Conservation (phyloP, 2,329 filamentous ascomycete genomes). For the Calonectria henricotiae region DNA sequence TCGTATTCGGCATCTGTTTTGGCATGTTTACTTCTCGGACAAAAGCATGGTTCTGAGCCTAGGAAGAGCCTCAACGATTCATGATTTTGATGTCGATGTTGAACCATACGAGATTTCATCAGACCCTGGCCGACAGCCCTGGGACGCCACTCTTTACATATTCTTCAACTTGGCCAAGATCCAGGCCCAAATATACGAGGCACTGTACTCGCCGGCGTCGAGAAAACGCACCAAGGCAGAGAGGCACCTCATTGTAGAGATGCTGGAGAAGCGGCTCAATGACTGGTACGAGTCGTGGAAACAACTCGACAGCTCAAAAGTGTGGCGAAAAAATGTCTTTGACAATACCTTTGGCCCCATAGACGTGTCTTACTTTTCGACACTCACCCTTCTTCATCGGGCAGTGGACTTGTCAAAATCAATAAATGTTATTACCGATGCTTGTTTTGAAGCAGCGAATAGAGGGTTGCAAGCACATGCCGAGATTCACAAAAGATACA, state of each 20-base stretch:
- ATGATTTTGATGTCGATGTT: slow-evolving; percentile 1
- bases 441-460: slow-evolving; percentile 5
- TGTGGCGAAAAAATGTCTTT: neutral
- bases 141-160: neutral
- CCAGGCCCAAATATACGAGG: slow-evolving; percentile 8
- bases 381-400: slow-evolving; percentile 2
- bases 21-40: slow-evolving; percentile 4
- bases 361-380: slow-evolving; percentile 5
- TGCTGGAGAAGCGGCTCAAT: neutral
- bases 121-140: neutral
- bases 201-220: slow-evolving; percentile 6
- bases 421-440: slow-evolving; percentile 3
- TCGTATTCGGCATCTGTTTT: neutral
- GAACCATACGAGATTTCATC: neutral
- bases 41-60: slow-evolving; percentile 8
- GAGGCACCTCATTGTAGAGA: slow-evolving; percentile 5
- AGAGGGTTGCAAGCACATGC: neutral
- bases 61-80: slow-evolving; percentile 2
- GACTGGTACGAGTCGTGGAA: slow-evolving; percentile 8
- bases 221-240: neutral
- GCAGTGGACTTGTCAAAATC: slow-evolving; percentile 16
- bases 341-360: slow-evolving; percentile 5
- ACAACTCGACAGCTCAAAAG: neutral
- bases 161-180: slow-evolving; percentile 15
- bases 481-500: slow-evolving; percentile 6